Evolutionary conservation across 441 rosid species (phyloP).

Genomic region (Pelargonium australe): DNA sequence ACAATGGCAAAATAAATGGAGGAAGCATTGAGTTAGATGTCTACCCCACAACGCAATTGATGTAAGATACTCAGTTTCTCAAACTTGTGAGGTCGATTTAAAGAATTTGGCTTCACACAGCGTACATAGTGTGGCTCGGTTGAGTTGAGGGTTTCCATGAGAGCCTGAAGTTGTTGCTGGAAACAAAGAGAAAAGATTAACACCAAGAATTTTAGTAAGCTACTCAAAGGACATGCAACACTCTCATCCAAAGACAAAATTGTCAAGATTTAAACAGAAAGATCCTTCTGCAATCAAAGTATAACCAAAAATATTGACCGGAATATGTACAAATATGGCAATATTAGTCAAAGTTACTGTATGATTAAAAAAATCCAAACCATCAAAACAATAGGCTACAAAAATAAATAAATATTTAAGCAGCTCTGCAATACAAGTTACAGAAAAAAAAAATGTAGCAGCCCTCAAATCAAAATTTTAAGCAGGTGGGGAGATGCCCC

Average conservation of each 20-base stretch:
- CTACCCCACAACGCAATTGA: conserved; percentile 98
- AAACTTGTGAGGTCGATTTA: conserved; percentile 89
- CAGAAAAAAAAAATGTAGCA: no score
- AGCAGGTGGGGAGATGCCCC: neutral
- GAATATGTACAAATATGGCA: neutral
- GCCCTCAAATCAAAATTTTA: neutral
- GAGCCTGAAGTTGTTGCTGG: conserved; percentile 90
- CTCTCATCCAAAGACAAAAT: neutral
- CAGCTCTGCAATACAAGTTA: no score
- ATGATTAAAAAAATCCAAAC: neutral
- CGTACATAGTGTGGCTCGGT: conserved; percentile 99
- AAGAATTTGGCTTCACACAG: conserved; percentile 97
- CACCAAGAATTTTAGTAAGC: neutral
- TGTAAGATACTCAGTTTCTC: conserved; percentile 83
- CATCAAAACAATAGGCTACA: neutral
- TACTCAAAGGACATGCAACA: neutral
- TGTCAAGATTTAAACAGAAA: conserved; percentile 16
- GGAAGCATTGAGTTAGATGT: neutral
- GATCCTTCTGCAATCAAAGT: conserved; percentile 24
- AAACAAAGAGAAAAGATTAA: conserved; percentile 23
- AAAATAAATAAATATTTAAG: no score
- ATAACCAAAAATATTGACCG: neutral
- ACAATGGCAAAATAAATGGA: neutral
- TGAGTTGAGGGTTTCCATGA: conserved; percentile 92
- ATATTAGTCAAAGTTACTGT: neutral